Conservation (phyloP, 2,329 filamentous ascomycete genomes). For the Colletotrichum limetticola region DNA sequence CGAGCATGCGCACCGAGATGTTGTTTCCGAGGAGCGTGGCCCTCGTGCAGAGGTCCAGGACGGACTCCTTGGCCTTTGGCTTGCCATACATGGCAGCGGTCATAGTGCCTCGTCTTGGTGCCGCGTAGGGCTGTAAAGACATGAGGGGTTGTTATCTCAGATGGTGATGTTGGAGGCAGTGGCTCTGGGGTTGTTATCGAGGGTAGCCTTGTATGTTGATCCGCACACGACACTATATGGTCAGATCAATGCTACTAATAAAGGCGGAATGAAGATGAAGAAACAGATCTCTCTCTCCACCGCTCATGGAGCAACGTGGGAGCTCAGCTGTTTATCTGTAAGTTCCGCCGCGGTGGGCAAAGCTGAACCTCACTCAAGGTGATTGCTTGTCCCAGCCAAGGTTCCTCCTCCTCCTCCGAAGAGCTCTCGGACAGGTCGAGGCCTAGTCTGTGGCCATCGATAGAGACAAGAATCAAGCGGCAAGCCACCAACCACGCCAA, state of each 20-base stretch:
- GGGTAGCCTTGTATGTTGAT: background rate
- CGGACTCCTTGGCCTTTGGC: constrained; percentile 40
- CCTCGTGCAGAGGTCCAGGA: constrained; percentile 64
- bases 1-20: constrained; percentile 73
- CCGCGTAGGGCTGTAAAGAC: constrained; percentile 2
- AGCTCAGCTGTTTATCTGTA: constrained; percentile 21
- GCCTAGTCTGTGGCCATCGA: constrained; percentile 8
- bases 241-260: background rate
- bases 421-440: constrained; percentile 14
- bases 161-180: background rate
- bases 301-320: constrained; percentile 1
- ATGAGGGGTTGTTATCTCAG: background rate
- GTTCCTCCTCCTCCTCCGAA: background rate
- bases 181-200: background rate
- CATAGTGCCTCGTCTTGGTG: constrained; percentile 8
- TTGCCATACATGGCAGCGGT: constrained; percentile 15
- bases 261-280: background rate
- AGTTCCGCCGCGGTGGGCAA: background rate
- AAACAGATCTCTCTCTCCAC: background rate
- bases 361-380: background rate
- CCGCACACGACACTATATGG: background rate
- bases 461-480: constrained; percentile 21
- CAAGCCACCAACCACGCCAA: constrained; percentile 22
- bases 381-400: background rate
- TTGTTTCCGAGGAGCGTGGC: constrained; percentile 70